These are phyloP conservation scores for Candida pseudoglaebosa DNA, from an alignment of 805 yeast species.

Conservation along the genomic window DNA sequence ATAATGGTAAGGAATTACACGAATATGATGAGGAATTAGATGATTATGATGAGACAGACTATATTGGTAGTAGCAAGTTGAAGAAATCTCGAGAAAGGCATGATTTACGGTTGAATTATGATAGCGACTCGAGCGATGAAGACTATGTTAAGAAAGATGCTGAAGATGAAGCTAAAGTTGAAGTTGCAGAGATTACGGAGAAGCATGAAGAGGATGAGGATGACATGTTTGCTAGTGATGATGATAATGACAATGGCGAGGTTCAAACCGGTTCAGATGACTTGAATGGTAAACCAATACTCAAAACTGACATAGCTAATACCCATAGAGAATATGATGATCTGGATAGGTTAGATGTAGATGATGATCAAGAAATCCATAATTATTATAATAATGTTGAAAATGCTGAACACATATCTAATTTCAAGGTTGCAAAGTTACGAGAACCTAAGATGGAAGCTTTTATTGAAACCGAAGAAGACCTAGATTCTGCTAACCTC, in stretches of 20 bases:
- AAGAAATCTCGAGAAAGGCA: conserved; percentile 13
- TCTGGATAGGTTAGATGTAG: conserved; percentile 13
- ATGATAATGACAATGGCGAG: conserved; percentile 12
- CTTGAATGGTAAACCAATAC: conserved; percentile 2
- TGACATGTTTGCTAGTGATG: conserved; percentile 14
- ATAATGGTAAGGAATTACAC: too few relatives aligned
- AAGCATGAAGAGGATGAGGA: conserved; percentile 13
- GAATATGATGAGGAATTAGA: too few relatives aligned
- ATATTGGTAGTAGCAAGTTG: conserved; percentile 1
- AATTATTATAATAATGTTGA: conserved; percentile 29
- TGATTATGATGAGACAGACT: conserved; percentile 1
- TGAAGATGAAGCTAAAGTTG: conserved; percentile 8
- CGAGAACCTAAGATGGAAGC: conserved; percentile 52
- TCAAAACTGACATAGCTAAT: neutral
- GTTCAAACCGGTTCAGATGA: conserved; percentile 22
- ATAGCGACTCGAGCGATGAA: conserved; percentile 23
- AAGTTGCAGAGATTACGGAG: conserved; percentile 4
- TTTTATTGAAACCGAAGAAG: conserved; percentile 59
- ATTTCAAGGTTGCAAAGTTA: conserved; percentile 9
- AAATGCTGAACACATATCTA: conserved; percentile 9
- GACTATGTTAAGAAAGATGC: conserved; percentile 12
- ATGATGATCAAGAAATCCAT: conserved; percentile 10
- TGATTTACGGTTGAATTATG: conserved; percentile 18
- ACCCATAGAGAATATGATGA: conserved; percentile 12
- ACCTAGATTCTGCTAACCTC: conserved; percentile 39